A percentile compares a stretch with the other conserved stretches of the same genome.
These are phyloP conservation scores for Aspergillus pseudoviridinutans DNA, from an alignment of 2,329 filamentous ascomycete genomes.

Conservation along the genomic window DNA sequence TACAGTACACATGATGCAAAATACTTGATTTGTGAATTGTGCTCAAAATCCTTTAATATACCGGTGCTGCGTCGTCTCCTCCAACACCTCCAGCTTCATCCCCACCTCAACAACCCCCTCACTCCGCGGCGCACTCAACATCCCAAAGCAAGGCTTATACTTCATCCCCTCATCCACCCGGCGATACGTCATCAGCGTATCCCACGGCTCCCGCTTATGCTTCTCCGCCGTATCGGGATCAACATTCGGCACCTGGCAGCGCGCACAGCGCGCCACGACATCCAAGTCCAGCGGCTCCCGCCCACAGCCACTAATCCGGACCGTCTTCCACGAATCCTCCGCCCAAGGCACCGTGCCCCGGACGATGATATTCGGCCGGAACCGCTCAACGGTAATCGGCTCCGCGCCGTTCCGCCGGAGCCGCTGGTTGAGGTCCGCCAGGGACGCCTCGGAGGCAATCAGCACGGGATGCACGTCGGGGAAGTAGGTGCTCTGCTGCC, in stretches of 20 bases:
- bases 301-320: constrained; percentile 32
- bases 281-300: constrained; percentile 46
- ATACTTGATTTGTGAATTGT: not conserved
- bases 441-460: constrained; percentile 53
- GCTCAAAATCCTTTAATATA: constrained; percentile 45
- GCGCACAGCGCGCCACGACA: constrained; percentile 55
- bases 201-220: constrained; percentile 58
- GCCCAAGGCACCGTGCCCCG: constrained; percentile 55
- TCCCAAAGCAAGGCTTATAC: constrained; percentile 65
- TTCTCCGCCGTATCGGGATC: constrained; percentile 58
- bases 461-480: constrained; percentile 57
- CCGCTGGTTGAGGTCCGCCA: constrained; percentile 56
- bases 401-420: constrained; percentile 42
- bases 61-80: constrained; percentile 55
- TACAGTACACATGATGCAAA: not conserved
- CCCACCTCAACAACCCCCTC: constrained; percentile 56
- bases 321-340: constrained; percentile 61
- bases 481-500: constrained; percentile 53
- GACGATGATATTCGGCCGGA: constrained; percentile 62
- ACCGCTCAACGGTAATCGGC: constrained; percentile 57
- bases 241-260: constrained; percentile 64
- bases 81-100: constrained; percentile 55
- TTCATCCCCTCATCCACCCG: constrained; percentile 57
- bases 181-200: constrained; percentile 58
- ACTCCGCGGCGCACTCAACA: constrained; percentile 57